Base-by-base conservation (phyloP, 176 grass and related monocot species). In the Avena insularis region DNA sequence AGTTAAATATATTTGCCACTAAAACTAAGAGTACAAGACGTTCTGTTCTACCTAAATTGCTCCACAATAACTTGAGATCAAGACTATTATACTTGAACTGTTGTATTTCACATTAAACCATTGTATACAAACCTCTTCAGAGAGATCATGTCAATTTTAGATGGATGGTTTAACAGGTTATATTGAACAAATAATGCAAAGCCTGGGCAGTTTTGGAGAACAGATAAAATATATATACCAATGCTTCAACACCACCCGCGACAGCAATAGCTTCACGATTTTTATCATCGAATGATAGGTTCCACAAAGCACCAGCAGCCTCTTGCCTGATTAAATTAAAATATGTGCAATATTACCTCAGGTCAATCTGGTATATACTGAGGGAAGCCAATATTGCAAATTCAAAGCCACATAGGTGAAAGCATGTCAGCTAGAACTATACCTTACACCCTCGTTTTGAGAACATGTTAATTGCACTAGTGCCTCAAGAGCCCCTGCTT, bases 261-360 rank as follows among this genome's bases (percentile, higher is more conserved):
- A 89, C 89, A 86, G 97, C 97, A 88, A 99, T 99, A 86, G 94
- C 92, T 93, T 99, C 97, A 65, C 97, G 94, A 53, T 99, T 99
- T 90, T 91, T 93, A 87, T 99, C 97, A 99, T 99, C 97, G 76
- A 99, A 99, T 46, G 97, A 99, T 50, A 99, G 90, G 66, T 99
- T 99, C 97, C 97, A 99, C 87, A 99, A 86, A 87, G 97, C 97
- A 89, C 97, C 97, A 88, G 97, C 97, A 89, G 94, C 97, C 85
- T 99, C 97, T 94, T 99, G 97, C 75, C 97, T 99, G 83, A 62
- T 88, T 82, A 66, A 67, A 86, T 79, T 84, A 50, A 78, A 87
- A 76, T 59, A 69, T 69, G 46, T 12, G 75, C 66, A 35, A 31
- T n/a, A 50, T 50, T 61, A 90, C 81, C 77, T 66, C 50, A 81